Base-by-base conservation (phyloP, 495 filamentous ascomycete genomes). In the Xylaria bambusicola region DNA sequence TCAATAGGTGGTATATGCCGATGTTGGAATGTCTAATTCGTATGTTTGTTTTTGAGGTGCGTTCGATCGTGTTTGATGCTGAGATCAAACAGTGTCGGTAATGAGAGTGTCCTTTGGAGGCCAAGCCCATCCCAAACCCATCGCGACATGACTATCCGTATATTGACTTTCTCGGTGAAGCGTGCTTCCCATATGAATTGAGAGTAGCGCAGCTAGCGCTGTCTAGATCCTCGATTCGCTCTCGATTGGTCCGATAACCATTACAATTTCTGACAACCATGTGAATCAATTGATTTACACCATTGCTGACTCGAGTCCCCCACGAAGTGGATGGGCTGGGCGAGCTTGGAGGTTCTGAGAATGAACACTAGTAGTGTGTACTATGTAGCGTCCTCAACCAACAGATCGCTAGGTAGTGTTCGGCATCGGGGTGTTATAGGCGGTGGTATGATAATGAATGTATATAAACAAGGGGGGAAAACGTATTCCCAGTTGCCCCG, bases 291-390 rank as follows among this genome's bases (percentile, higher is more conserved):
- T 29, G 35, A 27, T 44, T 17, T 31, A n/a, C n/a, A n/a, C 3
- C 29, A 5, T 44, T 44, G 38, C 52, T 54, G 52, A 54, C 52
- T 54, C 52, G 38, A 5, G 52, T 2, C 38, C 50, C 51, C 38
- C 52, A 42, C 52, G 38, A 15, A 54, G 52, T 44, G 52, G 38
- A 44, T 42, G 26, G 52, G 52, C n/a, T n/a, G n/a, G n/a, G n/a
- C n/a, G n/a, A n/a, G n/a, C n/a, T n/a, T n/a, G n/a, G n/a, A n/a
- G n/a, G n/a, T n/a, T n/a, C n/a, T n/a, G n/a, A n/a, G n/a, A n/a
- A n/a, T n/a, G n/a, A n/a, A n/a, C n/a, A n/a, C n/a, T n/a, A n/a
- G n/a, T n/a, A n/a, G n/a, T n/a, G n/a, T n/a, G n/a, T n/a, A n/a
- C n/a, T n/a, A n/a, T n/a, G n/a, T n/a, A n/a, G n/a, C n/a, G n/a